A percentile compares a stretch with the other conserved stretches of the same genome.
These are phyloP conservation scores for Talaromyces nanjingensis DNA, from an alignment of 495 filamentous ascomycete species.

Conservation along the genomic window DNA sequence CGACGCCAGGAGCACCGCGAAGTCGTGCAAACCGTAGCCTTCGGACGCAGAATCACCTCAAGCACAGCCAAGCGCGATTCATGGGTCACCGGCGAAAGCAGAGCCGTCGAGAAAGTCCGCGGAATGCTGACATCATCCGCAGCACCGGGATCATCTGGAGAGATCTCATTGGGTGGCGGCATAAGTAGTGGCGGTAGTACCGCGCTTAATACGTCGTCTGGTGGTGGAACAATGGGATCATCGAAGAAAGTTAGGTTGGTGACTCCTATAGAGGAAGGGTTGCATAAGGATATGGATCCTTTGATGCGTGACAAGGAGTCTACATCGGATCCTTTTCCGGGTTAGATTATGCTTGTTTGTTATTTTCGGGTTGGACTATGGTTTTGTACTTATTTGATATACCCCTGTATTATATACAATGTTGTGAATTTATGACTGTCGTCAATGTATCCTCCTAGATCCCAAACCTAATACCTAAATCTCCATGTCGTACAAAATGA, in stretches of 20 bases:
- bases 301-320: constrained; percentile 11
- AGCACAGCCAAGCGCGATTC: constrained; percentile 37
- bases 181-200: constrained; percentile 5
- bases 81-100: constrained; percentile 37
- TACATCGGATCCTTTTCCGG: constrained; percentile 9
- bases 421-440: background rate
- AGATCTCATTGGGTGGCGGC: constrained; percentile 4
- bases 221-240: constrained; percentile 18
- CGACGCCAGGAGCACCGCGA: constrained; percentile 41
- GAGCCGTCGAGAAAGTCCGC: constrained; percentile 40
- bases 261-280: constrained; percentile 35
- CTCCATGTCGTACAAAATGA: background rate
- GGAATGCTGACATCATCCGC: constrained; percentile 34
- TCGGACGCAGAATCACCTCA: constrained; percentile 27
- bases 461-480: background rate
- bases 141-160: constrained; percentile 17
- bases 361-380: background rate
- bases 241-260: constrained; percentile 41
- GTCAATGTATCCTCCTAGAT: background rate
- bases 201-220: background rate
- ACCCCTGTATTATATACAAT: constrained; percentile 11
- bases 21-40: constrained; percentile 9
- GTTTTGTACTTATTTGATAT: constrained; percentile 7
- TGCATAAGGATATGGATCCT: constrained; percentile 19
- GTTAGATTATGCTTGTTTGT: background rate